Base-by-base conservation (phyloP, 352 stramenopile genomes). In the Globisporangium orthogonon region DNA sequence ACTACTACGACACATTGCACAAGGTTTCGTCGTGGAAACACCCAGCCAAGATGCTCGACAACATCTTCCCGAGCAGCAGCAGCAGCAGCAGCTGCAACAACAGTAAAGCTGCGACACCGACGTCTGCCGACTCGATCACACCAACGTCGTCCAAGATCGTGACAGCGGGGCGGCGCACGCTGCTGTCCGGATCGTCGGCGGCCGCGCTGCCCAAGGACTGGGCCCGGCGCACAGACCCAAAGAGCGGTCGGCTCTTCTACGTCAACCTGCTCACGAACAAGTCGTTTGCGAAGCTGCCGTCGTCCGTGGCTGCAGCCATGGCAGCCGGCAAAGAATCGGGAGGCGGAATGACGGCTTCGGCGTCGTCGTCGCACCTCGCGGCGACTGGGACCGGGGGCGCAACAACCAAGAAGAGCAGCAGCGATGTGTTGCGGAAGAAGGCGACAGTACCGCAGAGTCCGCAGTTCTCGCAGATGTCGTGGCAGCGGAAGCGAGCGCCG, bases 201-300 rank as follows among this genome's bases (percentile, higher is more conserved):
- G 71, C 69, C 17, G 68, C 63, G 43, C 65, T 93, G 5, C 83
- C 83, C 7, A 90, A 91, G 62, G 83, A 91, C 52, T 93, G 83
- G 83, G 78, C 75, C 13, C 70, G 83, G 1, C 81, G 81, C 30
- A 88, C 81, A 15, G 81, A 93, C 51, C 77, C 83, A 9, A 90
- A 89, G 69, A 91, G 78, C 2, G 83, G 81, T 0, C 76, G 83
- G 6, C 59, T 91, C 18, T 93, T 86, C 56, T 93, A 93, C 61
- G 77, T 93, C 40, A 93, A 93, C 56, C 70, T 93, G 14, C 51
- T 91, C 47, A 90, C 77, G n/a, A 91, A 91, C 61, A 88, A 88
- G 56, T 77, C 78, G 46, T 91, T 89, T 41, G 77, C 81, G 29
- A 78, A 81, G 4, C 65, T 94, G n/a, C 81, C 81, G 39, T 87